Conservation (phyloP, 2,329 filamentous ascomycete species). For the Aspergillus persii region DNA sequence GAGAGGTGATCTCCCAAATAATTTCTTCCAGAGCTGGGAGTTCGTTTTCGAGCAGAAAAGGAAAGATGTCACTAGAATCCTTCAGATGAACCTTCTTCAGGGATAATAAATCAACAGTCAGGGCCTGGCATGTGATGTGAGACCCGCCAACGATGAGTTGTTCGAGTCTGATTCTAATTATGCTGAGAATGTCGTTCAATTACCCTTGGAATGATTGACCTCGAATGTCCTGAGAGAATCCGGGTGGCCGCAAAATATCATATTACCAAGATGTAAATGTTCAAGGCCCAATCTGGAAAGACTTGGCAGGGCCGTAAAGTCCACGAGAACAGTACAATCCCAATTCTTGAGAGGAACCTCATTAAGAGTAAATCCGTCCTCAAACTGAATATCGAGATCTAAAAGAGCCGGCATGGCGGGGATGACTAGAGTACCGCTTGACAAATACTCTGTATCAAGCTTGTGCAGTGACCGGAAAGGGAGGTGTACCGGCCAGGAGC, state of each 20-base stretch:
- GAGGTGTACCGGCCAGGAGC: not conserved
- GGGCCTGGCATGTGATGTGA: not conserved
- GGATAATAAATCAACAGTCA: slow-evolving; percentile 1
- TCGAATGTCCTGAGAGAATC: slow-evolving; percentile 1
- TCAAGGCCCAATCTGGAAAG: not conserved
- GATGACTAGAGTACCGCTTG: not conserved
- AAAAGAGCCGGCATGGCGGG: slow-evolving; percentile 1
- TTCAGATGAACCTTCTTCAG: slow-evolving; percentile 1
- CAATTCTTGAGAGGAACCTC: not conserved
- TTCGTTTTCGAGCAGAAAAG: slow-evolving; percentile 1
- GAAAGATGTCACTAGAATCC: not conserved
- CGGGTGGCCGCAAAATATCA: no score
- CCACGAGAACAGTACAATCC: slow-evolving; percentile 2
- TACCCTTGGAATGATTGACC: not conserved
- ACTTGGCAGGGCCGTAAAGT: not conserved
- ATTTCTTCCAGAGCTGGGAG: slow-evolving; percentile 1
- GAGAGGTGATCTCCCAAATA: not conserved
- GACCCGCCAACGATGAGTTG: not conserved
- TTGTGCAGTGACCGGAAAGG: not conserved
- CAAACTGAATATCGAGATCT: not conserved
- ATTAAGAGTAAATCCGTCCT: not conserved
- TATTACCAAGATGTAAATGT: not conserved
- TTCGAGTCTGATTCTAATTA: not conserved
- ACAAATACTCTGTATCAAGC: not conserved
- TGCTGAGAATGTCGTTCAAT: slow-evolving; percentile 1